phyloP scores from a whole-genome alignment of 1,284 basidiomycete species.

The Inonotus obliquus region DNA sequence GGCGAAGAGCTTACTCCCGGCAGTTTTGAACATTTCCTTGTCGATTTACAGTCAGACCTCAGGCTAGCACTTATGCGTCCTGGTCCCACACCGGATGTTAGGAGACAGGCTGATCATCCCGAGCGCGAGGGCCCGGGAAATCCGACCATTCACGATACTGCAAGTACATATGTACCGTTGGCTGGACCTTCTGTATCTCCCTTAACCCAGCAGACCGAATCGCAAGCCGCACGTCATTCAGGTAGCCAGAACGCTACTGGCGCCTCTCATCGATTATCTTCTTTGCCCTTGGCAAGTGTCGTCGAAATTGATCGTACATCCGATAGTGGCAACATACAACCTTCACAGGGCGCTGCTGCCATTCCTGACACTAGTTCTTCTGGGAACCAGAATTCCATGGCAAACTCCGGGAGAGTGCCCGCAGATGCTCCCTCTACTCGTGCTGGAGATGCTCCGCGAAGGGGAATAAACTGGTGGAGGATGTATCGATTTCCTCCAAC shows the following conservation, averaged over 20 bases:
- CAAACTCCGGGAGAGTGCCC: background rate
- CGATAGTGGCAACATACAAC: too few species aligned
- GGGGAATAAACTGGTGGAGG: slow-evolving; percentile 76
- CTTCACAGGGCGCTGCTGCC: background rate
- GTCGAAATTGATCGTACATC: too few species aligned
- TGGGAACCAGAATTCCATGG: background rate
- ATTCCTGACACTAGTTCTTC: background rate
- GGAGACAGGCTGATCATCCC: background rate
- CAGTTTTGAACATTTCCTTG: slow-evolving; percentile 71
- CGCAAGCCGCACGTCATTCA: too few species aligned
- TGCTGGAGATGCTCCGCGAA: slow-evolving; percentile 22
- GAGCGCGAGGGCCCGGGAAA: background rate
- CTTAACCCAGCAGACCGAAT: too few species aligned
- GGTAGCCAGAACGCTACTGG: too few species aligned
- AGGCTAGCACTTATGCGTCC: slow-evolving; percentile 44
- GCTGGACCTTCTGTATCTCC: too few species aligned
- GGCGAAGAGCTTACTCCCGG: slow-evolving; percentile 46
- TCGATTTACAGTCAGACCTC: slow-evolving; percentile 68
- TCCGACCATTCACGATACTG: background rate
- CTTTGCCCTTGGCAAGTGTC: too few species aligned
- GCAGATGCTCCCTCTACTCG: background rate
- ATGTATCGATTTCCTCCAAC: slow-evolving; percentile 73
- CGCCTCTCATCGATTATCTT: too few species aligned
- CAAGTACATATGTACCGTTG: background rate
- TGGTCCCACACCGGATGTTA: background rate